Percentiles rank a stretch among this genome's conserved stretches.
Conservation (phyloP, 2,329 filamentous ascomycete genomes). For the Colletotrichum falcatum region DNA sequence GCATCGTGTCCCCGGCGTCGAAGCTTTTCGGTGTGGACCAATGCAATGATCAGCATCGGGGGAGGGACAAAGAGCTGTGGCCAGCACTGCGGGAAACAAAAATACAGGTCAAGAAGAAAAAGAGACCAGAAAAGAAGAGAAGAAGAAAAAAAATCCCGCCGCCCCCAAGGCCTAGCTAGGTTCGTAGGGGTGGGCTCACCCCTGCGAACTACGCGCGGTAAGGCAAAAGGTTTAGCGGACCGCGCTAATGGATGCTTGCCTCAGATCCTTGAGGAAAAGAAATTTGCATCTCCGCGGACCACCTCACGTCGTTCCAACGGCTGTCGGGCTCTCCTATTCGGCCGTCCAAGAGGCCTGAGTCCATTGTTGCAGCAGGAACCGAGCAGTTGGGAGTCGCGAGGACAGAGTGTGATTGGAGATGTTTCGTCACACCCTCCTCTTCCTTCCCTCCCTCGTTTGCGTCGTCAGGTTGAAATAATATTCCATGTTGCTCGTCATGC, state of each 20-base stretch:
- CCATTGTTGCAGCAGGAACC: slow-evolving; percentile 34
- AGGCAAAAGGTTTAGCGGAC: slow-evolving; percentile 31
- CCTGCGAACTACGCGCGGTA: slow-evolving; percentile 36
- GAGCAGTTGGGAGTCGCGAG: slow-evolving; percentile 18
- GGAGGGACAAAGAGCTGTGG: slow-evolving; percentile 23
- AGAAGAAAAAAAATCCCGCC: neutral
- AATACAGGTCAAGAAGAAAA: no score
- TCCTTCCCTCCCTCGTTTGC: neutral
- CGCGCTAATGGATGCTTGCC: slow-evolving; percentile 37
- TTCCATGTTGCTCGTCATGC: slow-evolving; percentile 28
- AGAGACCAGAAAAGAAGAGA: neutral
- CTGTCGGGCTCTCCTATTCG: slow-evolving; percentile 2
- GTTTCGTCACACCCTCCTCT: slow-evolving; percentile 34
- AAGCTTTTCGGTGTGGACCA: slow-evolving; percentile 15
- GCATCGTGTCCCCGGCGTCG: neutral
- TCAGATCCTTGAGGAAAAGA: slow-evolving; percentile 33
- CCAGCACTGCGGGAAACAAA: neutral
- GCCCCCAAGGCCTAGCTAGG: slow-evolving; percentile 27
- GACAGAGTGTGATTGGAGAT: slow-evolving; percentile 25
- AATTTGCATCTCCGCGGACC: slow-evolving; percentile 38
- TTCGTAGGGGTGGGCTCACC: neutral
- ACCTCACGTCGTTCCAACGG: slow-evolving; percentile 13
- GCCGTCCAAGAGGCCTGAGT: slow-evolving; percentile 22
- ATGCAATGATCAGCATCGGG: slow-evolving; percentile 32
- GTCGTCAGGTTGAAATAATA: slow-evolving; percentile 31